Evolutionary conservation across 257 asterid species (phyloP).

Genomic region (Solanum paucissectum): DNA sequence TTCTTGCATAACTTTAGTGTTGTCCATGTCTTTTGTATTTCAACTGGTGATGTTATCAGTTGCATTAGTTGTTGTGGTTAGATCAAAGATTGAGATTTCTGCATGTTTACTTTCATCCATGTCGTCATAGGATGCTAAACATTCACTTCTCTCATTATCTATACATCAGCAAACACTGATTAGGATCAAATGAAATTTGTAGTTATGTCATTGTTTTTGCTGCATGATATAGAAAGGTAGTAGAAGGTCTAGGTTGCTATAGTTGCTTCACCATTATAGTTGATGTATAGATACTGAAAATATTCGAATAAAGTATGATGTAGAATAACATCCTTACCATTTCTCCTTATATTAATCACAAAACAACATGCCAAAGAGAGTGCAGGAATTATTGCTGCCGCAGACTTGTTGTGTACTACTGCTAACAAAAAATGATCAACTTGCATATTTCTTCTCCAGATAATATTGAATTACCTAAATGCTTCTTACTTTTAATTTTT

Average conservation of each 20-base stretch:
- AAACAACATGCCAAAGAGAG: neutral
- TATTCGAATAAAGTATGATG: neutral
- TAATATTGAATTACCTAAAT: neutral
- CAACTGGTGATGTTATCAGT: neutral
- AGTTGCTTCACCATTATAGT: neutral
- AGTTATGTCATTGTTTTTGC: neutral
- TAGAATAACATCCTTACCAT: neutral
- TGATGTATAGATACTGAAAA: neutral
- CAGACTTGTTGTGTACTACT: neutral
- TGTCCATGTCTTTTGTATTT: too few species aligned
- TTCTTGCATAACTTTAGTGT: too few species aligned
- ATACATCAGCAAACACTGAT: neutral
- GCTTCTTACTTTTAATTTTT: too few species aligned
- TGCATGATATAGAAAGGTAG: neutral
- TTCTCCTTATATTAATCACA: constrained; percentile 1
- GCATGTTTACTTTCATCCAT: neutral
- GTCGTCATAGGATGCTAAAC: too few species aligned
- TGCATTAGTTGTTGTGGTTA: constrained; percentile 9
- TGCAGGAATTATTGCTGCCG: constrained; percentile 8
- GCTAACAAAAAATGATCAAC: neutral
- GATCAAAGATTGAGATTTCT: constrained; percentile 2
- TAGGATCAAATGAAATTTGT: neutral
- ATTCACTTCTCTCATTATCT: too few species aligned
- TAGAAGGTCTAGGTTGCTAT: neutral
- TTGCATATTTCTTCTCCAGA: neutral